These are phyloP conservation scores for Podila horticola DNA, from an alignment of 192 early-diverging fungal species.

Conservation along the genomic window DNA sequence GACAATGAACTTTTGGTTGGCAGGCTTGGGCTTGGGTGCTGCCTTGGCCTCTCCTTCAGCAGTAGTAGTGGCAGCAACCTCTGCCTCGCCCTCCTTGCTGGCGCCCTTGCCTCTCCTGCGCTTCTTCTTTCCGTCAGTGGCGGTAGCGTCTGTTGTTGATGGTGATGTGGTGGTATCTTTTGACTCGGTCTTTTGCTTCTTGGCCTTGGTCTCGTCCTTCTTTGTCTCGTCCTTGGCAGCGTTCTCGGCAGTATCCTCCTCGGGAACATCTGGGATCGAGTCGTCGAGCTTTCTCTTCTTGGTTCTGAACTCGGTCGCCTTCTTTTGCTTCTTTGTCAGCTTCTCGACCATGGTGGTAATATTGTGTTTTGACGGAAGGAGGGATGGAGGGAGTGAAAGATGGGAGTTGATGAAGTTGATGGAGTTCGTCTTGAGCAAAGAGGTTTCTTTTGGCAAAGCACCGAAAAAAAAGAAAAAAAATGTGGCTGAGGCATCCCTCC, in stretches of 20 bases:
- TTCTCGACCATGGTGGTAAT: constrained; percentile 51
- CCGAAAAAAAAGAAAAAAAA: constrained; percentile 2
- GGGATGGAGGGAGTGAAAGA: neutral
- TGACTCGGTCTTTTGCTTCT: neutral
- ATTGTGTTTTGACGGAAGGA: neutral
- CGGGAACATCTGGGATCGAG: constrained; percentile 41
- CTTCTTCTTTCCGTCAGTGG: constrained; percentile 32
- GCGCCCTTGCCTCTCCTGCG: constrained; percentile 47
- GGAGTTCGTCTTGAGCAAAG: neutral
- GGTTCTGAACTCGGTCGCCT: constrained; percentile 55
- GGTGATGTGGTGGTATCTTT: constrained; percentile 6
- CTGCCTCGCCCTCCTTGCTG: constrained; percentile 8
- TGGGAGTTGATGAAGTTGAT: neutral
- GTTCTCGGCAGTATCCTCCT: constrained; percentile 27
- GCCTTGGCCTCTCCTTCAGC: constrained; percentile 11
- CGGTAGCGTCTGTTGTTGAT: constrained; percentile 5
- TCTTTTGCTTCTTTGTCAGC: constrained; percentile 61
- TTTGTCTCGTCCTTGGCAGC: constrained; percentile 11
- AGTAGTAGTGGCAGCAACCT: neutral
- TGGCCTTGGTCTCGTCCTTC: neutral
- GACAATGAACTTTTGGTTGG: constrained; percentile 47
- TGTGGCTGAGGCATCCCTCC: neutral
- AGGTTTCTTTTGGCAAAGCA: neutral
- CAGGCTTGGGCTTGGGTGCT: constrained; percentile 6
- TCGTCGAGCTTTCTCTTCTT: constrained; percentile 57